These are phyloP conservation scores for Hypsizygus marmoreus DNA, from an alignment of 768 basidiomycete species.

Conservation along the genomic window DNA sequence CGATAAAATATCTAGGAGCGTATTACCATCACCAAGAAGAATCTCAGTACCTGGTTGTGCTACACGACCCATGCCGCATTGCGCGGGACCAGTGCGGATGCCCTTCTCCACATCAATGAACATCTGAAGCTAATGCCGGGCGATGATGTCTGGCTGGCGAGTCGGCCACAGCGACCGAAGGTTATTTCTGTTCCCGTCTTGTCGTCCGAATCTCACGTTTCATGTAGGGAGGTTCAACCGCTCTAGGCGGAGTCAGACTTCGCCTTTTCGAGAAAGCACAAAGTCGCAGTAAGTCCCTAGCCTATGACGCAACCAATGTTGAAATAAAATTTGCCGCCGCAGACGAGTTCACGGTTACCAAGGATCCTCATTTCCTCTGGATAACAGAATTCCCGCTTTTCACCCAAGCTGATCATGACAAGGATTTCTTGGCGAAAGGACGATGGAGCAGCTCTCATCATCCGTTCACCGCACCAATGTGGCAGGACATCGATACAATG, in stretches of 20 bases:
- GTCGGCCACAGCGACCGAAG: conserved; percentile 51
- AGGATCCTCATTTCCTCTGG: conserved; percentile 86
- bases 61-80: conserved; percentile 23
- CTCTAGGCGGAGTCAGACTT: conserved; percentile 71
- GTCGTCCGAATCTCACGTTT: conserved; percentile 22
- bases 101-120: conserved; percentile 37
- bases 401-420: conserved; percentile 83
- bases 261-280: conserved; percentile 69
- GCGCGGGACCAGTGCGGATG: conserved; percentile 18
- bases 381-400: conserved; percentile 95
- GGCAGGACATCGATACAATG: conserved; percentile 80
- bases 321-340: conserved; percentile 17
- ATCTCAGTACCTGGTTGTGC: conserved; percentile 48
- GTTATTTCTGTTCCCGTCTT: conserved; percentile 34
- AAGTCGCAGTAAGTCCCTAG: conserved; percentile 50
- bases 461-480: conserved; percentile 96
- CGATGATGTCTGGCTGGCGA: conserved; percentile 60
- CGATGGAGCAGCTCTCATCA: conserved; percentile 94
- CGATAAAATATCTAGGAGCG: conserved; percentile 41
- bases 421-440: conserved; percentile 81
- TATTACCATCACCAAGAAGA: conserved; percentile 48
- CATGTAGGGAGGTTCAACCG: conserved; percentile 81
- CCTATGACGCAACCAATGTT: conserved; percentile 9
- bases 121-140: conserved; percentile 46
- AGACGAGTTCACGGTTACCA: conserved; percentile 60